These are phyloP conservation scores for Delitschia confertaspora DNA, from an alignment of 495 filamentous ascomycete genomes.

Conservation along the genomic window DNA sequence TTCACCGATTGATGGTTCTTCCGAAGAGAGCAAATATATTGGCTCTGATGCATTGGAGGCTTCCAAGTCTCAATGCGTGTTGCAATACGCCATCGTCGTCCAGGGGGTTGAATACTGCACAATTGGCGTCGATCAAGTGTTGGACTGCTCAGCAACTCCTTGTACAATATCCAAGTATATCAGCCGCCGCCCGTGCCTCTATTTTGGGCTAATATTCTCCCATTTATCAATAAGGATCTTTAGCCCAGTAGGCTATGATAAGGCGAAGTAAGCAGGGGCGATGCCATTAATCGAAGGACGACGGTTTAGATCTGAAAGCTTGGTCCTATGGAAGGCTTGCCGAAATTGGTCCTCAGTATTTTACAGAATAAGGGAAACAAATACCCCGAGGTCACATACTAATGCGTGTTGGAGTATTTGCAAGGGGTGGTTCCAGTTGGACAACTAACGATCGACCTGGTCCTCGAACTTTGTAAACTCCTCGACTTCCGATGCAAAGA, in stretches of 20 bases:
- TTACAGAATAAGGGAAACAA: too few species aligned
- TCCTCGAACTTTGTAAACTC: slow-evolving; percentile 3
- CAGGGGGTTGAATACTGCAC: not conserved
- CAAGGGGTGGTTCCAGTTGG: not conserved
- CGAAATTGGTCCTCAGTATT: too few species aligned
- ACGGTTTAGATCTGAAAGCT: too few species aligned
- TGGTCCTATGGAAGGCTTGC: too few species aligned
- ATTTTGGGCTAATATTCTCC: slow-evolving; percentile 2
- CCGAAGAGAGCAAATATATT: too few species aligned
- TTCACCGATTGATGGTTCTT: too few species aligned
- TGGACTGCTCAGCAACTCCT: slow-evolving; percentile 7
- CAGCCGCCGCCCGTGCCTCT: not conserved
- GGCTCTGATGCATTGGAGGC: too few species aligned
- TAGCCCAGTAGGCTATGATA: too few species aligned
- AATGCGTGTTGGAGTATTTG: not conserved
- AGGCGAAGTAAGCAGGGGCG: too few species aligned
- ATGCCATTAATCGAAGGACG: too few species aligned
- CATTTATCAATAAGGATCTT: slow-evolving; percentile 5
- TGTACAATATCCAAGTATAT: slow-evolving; percentile 8
- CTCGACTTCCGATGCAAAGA: not conserved
- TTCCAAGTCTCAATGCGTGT: too few species aligned
- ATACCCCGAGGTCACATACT: not conserved
- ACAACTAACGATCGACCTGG: slow-evolving; percentile 6
- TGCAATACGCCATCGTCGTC: too few species aligned
- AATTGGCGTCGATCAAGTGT: slow-evolving; percentile 1